Base-by-base conservation (phyloP, 2,329 filamentous ascomycete genomes). In the Plectosphaerella cucumerina region DNA sequence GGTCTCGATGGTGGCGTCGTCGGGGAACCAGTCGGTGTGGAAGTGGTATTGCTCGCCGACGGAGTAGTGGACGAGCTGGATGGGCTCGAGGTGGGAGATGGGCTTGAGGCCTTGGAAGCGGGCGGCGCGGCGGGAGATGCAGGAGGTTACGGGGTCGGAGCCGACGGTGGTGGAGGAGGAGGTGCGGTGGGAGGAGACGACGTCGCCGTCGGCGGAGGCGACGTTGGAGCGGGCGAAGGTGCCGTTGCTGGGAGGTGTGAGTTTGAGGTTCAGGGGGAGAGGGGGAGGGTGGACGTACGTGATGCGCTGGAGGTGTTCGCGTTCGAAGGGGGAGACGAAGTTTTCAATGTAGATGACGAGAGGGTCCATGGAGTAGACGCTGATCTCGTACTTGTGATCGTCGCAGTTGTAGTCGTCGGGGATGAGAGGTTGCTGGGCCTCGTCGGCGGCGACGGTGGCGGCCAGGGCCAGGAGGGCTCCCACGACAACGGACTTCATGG, bases 11-110 rank as follows among this genome's bases (percentile, higher is more conserved):
- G 35, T 68, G 61, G 26, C 56, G 14, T 62, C 58, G 47, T 65
- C 62, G 15, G 62, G 64, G 56, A 69, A 71, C 69, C 70, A 72
- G 58, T 73, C 70, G n/a, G 65, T 70, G 54, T 73, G 70, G 55
- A 66, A 68, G 50, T 70, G 64, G 56, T 71, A 72, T 39, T 63
- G 65, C 54, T 70, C 68, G 10, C 68, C 67, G 9, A 54, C 50
- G 20, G 59, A 67, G 49, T 73, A 73, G 47, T 65, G 66, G 39
- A 71, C 69, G 6, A 71, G 64, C 53, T 72, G 70, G 17, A 72
- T 53, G 0, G 70, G 66, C 59, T 71, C 68, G 14, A 72, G 63
- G 45, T 69, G 58, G 11, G 58, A 56, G 17, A 61, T 61, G 5
- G 63, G 59, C 43, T 62, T 58, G 48, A 69, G 66, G 44, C 69